Conservation (phyloP, 805 yeast genomes). For the Pichia exigua region DNA sequence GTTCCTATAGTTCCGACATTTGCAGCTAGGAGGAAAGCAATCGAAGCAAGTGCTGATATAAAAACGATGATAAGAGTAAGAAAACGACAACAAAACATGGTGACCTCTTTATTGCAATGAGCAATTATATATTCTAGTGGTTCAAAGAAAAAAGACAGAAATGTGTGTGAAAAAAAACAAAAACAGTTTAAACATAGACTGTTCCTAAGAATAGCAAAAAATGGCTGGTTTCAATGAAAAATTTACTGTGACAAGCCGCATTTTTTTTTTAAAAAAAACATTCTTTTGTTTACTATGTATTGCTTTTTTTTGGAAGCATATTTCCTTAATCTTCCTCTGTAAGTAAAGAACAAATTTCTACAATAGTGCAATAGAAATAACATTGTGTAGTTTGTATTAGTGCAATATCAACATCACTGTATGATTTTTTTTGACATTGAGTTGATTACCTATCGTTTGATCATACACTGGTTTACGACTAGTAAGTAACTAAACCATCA, state of each 20-base stretch:
- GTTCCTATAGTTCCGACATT: slow-evolving; percentile 44
- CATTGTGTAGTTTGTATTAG: too few species aligned
- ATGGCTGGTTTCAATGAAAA: not conserved
- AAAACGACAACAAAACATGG: slow-evolving; percentile 6
- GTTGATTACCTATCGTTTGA: too few species aligned
- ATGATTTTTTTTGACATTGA: too few species aligned
- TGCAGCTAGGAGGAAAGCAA: slow-evolving; percentile 41
- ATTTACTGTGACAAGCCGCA: not conserved
- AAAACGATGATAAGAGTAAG: slow-evolving; percentile 10
- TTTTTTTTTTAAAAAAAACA: not conserved
- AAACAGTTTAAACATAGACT: too few species aligned
- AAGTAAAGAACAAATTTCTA: too few species aligned
- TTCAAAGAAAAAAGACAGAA: not conserved
- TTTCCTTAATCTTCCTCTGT: too few species aligned
- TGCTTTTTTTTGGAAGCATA: too few species aligned
- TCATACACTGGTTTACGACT: too few species aligned
- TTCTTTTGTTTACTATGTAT: not conserved
- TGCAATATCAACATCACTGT: too few species aligned
- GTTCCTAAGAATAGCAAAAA: not conserved
- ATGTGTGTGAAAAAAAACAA: not conserved
- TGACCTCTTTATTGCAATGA: not conserved
- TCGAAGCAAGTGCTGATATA: slow-evolving; percentile 30
- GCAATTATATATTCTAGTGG: not conserved
- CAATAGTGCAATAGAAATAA: too few species aligned
- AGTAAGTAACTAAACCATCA: too few species aligned